A percentile compares a stretch with the other conserved stretches of the same genome.
phyloP scores from a whole-genome alignment of 768 basidiomycete species.

The Lactarius quietus region DNA sequence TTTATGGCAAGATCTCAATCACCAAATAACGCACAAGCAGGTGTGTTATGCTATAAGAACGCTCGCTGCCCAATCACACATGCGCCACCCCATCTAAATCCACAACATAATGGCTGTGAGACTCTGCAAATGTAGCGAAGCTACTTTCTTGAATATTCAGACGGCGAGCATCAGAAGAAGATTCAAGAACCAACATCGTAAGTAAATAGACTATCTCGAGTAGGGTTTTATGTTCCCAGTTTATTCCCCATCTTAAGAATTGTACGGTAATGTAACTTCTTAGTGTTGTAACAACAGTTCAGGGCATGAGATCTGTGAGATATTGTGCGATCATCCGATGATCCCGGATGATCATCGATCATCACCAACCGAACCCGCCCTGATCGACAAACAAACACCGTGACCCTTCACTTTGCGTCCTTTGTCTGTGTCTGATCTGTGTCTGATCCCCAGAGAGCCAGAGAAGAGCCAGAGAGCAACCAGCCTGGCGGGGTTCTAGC shows the following conservation, averaged over 20 bases:
- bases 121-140: too few relatives aligned
- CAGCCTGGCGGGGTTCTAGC: too few relatives aligned
- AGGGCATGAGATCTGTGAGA: too few relatives aligned
- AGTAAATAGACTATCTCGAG: not conserved
- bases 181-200: not conserved
- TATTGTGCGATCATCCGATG: too few relatives aligned
- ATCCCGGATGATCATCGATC: too few relatives aligned
- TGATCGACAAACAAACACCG: not conserved
- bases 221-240: not conserved
- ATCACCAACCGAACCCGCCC: not conserved
- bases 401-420: not conserved
- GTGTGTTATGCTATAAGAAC: not conserved
- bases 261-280: not conserved
- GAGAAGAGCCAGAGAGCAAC: too few relatives aligned
- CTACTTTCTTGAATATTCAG: not conserved
- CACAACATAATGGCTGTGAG: not conserved
- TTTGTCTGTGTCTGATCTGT: too few relatives aligned
- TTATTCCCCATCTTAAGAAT: not conserved
- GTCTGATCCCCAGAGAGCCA: too few relatives aligned
- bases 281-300: too few relatives aligned
- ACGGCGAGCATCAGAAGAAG: too few relatives aligned
- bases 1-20: constrained; percentile 2
- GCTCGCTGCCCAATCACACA: not conserved
- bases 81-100: not conserved
- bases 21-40: not conserved